Evolutionary conservation across 2,329 filamentous ascomycete species (phyloP), one percentile per base, ranked within the genome.

Genomic region (Aspergillus sp.): DNA sequence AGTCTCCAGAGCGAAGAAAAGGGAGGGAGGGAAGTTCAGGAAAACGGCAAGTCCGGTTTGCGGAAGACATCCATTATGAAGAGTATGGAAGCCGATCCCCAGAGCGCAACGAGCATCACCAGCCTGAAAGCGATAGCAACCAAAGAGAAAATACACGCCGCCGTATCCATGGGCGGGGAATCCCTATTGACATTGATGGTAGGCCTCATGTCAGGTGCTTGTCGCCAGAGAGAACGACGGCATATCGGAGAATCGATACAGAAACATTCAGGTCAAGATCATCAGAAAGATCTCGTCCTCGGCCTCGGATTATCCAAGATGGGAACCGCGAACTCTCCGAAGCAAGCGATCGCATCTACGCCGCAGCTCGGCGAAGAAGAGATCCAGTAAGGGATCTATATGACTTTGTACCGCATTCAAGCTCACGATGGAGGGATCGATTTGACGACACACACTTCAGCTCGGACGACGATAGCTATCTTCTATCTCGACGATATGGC

Each of bases 251-350:
- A 45, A 37, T 35, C 23, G 27, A 43, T 37, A 33, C 37, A 12
- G 39, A 27, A 44, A 27, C 27, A 12, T 9, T 25, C 9, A 59
- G 40, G 37, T 14, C 43, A 41, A 52, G 19, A 14, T 8, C 33
- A 17, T 27, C 33, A 19, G 33, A 31, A 33, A 56, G 49, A 35
- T 40, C 25, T 31, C 60, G 45, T 31, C 19, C 41, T 39, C 60
- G 56, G 31, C 65, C 67, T 52, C 57, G 52, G n/a, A 66, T 69
- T 17, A 66, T 69, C 43, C 65, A 68, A 46, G 66, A 66, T n/a
- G 67, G 67, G 6, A 59, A 61, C n/a, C 59, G 62, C 45, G 61
- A 63, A 9, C 52, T 69, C 11, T 60, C 56, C 51, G 59, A 63
- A 46, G 61, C 54, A 27, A 65, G 62, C 7, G 60, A 64, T 25